Evolutionary conservation across 371 early-diverging fungal genomes (phyloP).

Genomic region (Nematocida sp.): DNA sequence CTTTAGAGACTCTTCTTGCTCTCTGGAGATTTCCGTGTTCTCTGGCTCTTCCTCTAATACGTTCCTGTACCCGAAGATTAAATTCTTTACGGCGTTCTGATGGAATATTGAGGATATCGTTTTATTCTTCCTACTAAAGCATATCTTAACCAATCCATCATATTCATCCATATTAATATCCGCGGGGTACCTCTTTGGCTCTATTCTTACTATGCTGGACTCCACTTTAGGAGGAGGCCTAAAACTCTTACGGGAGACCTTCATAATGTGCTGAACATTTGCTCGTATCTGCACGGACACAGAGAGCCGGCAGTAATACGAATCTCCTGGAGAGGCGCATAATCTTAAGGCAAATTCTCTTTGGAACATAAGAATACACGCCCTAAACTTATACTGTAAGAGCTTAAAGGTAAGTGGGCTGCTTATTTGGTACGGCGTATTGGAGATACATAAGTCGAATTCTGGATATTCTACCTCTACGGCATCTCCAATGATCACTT

Average conservation of each 20-base stretch:
- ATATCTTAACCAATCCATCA: conserved; percentile 86
- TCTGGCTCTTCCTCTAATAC: conserved; percentile 69
- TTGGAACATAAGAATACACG: conserved; percentile 95
- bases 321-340: conserved; percentile 87
- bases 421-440: conserved; percentile 95
- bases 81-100: conserved; percentile 67
- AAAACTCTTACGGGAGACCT: conserved; percentile 89
- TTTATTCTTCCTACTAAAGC: conserved; percentile 92
- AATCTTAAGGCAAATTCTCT: conserved; percentile 94
- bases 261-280: conserved; percentile 90
- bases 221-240: conserved; percentile 97
- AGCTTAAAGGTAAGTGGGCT: conserved; percentile 92
- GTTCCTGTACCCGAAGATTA: conserved; percentile 7
- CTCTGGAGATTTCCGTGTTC: conserved; percentile 70
- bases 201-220: conserved; percentile 83
- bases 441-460: conserved; percentile 95
- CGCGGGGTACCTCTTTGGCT: conserved; percentile 84
- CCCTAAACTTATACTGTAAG: conserved; percentile 76
- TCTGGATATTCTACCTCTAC: conserved; percentile 88
- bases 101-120: conserved; percentile 83
- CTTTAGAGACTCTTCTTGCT: conserved; percentile 41
- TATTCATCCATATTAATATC: conserved; percentile 88
- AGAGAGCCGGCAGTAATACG: conserved; percentile 83
- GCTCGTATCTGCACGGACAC: conserved; percentile 92
- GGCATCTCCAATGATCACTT: conserved; percentile 91